These are phyloP conservation scores for Ustilago cynodontis DNA, from an alignment of 1,284 basidiomycete species.

Conservation along the genomic window DNA sequence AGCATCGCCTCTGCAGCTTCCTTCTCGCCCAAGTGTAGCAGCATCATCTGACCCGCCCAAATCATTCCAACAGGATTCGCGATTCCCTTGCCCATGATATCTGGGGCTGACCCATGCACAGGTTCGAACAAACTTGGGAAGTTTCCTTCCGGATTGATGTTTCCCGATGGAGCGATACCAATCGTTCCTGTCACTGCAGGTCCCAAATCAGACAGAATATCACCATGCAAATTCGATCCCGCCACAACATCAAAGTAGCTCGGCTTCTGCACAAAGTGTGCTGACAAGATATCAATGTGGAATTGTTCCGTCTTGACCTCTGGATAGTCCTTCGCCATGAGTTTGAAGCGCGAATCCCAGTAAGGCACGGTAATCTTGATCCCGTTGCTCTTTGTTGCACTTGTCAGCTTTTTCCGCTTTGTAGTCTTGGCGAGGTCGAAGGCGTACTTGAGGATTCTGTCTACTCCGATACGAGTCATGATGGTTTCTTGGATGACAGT, in stretches of 20 bases:
- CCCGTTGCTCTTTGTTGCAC: conserved; percentile 71
- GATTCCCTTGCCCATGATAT: conserved; percentile 51
- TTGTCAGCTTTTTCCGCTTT: conserved; percentile 74
- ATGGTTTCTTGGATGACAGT: conserved; percentile 72
- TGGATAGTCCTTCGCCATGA: conserved; percentile 74
- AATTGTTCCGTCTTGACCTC: conserved; percentile 71
- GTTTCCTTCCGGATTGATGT: conserved; percentile 73
- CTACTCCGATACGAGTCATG: conserved; percentile 74
- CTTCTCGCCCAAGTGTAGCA: conserved; percentile 74
- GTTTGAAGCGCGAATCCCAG: conserved; percentile 71
- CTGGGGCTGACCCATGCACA: conserved; percentile 55
- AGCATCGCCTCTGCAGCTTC: conserved; percentile 74
- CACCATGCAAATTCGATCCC: conserved; percentile 75
- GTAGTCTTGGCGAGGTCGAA: conserved; percentile 74
- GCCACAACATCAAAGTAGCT: conserved; percentile 75
- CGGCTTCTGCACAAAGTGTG: conserved; percentile 74
- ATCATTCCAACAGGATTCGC: conserved; percentile 73
- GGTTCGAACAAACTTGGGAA: conserved; percentile 73
- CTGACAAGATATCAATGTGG: conserved; percentile 73
- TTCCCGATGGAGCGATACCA: conserved; percentile 75
- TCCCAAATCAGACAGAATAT: conserved; percentile 75
- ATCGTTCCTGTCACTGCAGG: conserved; percentile 76
- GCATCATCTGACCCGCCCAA: conserved; percentile 76
- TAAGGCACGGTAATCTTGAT: conserved; percentile 63
- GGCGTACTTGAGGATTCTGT: conserved; percentile 74